Percentiles rank a stretch among this genome's conserved stretches.
These are phyloP conservation scores for Globisporangium emineosum DNA, from an alignment of 352 stramenopile species.

Conservation along the genomic window DNA sequence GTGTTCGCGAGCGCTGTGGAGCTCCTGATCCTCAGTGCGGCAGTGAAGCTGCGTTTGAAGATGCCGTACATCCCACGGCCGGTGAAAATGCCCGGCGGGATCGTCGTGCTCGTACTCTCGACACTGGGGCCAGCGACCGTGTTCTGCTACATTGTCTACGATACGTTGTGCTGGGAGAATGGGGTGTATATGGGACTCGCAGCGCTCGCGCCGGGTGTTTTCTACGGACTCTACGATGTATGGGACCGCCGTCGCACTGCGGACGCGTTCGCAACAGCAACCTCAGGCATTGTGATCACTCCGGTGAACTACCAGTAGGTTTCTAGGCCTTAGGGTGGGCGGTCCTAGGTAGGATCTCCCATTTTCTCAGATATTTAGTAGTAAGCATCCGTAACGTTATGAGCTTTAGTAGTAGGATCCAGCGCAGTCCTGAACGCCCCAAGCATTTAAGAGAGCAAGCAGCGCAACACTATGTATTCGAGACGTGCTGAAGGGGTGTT, in stretches of 20 bases:
- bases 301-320: not conserved
- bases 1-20: conserved; percentile 65
- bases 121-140: conserved; percentile 8
- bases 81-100: conserved; percentile 19
- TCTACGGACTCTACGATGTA: conserved; percentile 1
- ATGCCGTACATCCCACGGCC: conserved; percentile 39
- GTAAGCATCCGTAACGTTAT: too few relatives aligned
- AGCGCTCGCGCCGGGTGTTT: not conserved
- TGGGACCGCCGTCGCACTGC: not conserved
- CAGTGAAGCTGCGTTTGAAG: conserved; percentile 68
- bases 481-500: not conserved
- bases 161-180: not conserved
- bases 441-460: not conserved
- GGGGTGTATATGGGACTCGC: not conserved
- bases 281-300: not conserved
- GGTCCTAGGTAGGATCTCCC: not conserved
- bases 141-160: conserved; percentile 7
- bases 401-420: too few relatives aligned
- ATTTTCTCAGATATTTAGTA: not conserved
- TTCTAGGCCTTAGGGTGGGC: too few relatives aligned
- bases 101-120: conserved; percentile 11
- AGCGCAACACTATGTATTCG: too few relatives aligned
- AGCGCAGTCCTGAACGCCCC: not conserved
- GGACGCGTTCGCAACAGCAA: not conserved
- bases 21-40: conserved; percentile 75